phyloP scores from a whole-genome alignment of 768 basidiomycete genomes.

The Termitomyces titanicus region DNA sequence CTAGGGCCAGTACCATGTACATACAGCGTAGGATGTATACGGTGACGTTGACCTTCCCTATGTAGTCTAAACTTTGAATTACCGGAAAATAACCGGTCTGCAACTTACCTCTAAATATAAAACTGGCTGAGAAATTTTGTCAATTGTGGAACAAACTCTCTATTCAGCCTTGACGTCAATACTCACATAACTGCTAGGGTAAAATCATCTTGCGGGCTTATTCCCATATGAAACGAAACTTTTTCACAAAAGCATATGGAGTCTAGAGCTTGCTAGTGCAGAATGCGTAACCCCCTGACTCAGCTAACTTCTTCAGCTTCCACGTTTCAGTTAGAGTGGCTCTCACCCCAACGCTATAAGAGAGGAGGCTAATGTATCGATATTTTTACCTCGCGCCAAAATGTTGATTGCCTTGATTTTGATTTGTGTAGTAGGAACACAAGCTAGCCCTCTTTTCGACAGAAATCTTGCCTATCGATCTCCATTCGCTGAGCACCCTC shows the following conservation, averaged over 20 bases:
- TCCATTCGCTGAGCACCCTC: conserved; percentile 31
- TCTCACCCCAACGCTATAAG: background rate
- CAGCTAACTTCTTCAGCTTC: too few relatives aligned
- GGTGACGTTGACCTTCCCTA: too few relatives aligned
- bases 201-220: background rate
- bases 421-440: background rate
- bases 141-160: too few relatives aligned
- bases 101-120: too few relatives aligned
- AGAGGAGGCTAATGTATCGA: background rate
- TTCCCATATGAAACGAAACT: background rate
- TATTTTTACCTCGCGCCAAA: background rate
- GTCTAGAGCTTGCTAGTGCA: background rate
- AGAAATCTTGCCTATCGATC: conserved; percentile 39
- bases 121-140: too few relatives aligned
- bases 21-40: too few relatives aligned
- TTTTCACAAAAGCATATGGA: background rate
- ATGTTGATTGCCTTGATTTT: background rate
- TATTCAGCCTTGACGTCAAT: too few relatives aligned
- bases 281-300: background rate
- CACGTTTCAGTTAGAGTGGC: background rate
- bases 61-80: too few relatives aligned
- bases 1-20: too few relatives aligned
- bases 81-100: too few relatives aligned
- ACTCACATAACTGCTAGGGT: too few relatives aligned
- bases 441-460: conserved; percentile 23